These are phyloP conservation scores for Colletotrichum salicis DNA, from an alignment of 2,329 filamentous ascomycete genomes.

Conservation along the genomic window DNA sequence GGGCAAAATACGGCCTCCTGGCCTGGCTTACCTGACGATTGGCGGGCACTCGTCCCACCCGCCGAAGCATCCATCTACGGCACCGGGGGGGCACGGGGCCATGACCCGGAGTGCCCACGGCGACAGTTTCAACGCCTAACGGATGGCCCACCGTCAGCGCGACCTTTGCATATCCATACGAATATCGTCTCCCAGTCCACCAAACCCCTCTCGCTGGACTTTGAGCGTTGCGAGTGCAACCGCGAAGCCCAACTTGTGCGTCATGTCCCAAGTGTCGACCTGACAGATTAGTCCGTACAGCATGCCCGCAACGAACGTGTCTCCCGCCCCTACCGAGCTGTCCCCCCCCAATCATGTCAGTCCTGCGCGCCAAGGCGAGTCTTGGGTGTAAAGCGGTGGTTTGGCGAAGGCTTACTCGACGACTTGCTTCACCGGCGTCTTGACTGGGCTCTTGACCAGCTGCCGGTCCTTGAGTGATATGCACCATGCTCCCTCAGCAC, in stretches of 20 bases:
- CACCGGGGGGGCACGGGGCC: conserved; percentile 8
- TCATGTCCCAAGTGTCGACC: conserved; percentile 58
- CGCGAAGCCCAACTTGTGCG: conserved; percentile 66
- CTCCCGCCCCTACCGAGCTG: conserved; percentile 78
- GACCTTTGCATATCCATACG: conserved; percentile 39
- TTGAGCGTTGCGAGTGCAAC: conserved; percentile 75
- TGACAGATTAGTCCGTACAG: conserved; percentile 69
- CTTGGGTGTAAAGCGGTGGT: neutral
- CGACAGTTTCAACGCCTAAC: conserved; percentile 21
- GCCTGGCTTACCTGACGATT: conserved; percentile 12
- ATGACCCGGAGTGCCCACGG: conserved; percentile 17
- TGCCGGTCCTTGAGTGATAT: conserved; percentile 49
- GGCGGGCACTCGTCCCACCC: conserved; percentile 20
- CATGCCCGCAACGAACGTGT: conserved; percentile 80
- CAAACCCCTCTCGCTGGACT: conserved; percentile 74
- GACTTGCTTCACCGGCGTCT: conserved; percentile 51
- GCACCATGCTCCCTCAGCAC: conserved; percentile 57
- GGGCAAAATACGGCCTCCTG: conserved; percentile 13
- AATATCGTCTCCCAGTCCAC: conserved; percentile 54
- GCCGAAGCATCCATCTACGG: conserved; percentile 31
- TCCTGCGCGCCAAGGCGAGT: neutral
- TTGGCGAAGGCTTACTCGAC: conserved; percentile 64
- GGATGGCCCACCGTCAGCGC: conserved; percentile 36
- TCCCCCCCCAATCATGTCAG: conserved; percentile 27
- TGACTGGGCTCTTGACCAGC: conserved; percentile 56